Conservation (phyloP, 768 basidiomycete species). For the Calocybe gangraenosa region DNA sequence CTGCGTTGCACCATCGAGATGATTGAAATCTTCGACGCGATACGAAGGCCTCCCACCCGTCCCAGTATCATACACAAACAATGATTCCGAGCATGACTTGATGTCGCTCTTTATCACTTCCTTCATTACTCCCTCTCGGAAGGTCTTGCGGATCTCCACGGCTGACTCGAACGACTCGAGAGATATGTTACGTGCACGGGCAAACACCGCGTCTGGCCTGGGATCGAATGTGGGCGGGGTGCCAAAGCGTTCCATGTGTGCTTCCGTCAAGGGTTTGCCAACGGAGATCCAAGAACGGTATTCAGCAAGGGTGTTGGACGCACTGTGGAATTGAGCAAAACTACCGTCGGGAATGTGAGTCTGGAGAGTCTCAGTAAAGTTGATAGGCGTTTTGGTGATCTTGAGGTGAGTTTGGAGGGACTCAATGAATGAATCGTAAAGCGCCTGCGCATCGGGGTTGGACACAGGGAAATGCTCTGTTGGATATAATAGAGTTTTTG, state of each 20-base stretch:
- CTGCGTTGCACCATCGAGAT: slow-evolving; percentile 24
- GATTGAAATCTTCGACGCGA: slow-evolving; percentile 29
- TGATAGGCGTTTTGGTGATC: slow-evolving; percentile 21
- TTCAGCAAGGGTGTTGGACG: slow-evolving; percentile 30
- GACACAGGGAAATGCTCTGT: slow-evolving; percentile 31
- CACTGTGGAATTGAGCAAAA: slow-evolving; percentile 24
- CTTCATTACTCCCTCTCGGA: slow-evolving; percentile 20
- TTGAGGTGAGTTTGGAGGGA: slow-evolving; percentile 22
- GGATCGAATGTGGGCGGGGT: slow-evolving; percentile 27
- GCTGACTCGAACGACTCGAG: slow-evolving; percentile 24
- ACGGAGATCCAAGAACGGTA: slow-evolving; percentile 32
- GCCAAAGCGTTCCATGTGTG: slow-evolving; percentile 19
- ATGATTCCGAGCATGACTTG: slow-evolving; percentile 28
- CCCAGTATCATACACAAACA: slow-evolving; percentile 34
- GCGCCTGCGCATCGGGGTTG: slow-evolving; percentile 25
- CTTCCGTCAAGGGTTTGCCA: slow-evolving; percentile 27
- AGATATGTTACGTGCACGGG: slow-evolving; percentile 20
- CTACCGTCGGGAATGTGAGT: slow-evolving; percentile 25
- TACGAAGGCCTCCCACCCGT: slow-evolving; percentile 32
- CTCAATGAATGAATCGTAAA: slow-evolving; percentile 25
- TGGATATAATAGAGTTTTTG: slow-evolving; percentile 28
- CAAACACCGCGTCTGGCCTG: slow-evolving; percentile 26
- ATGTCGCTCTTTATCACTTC: slow-evolving; percentile 24
- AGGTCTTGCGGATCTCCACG: slow-evolving; percentile 22
- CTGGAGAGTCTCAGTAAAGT: slow-evolving; percentile 25